Base-by-base conservation (phyloP, 2,329 filamentous ascomycete species). In the Pestalotiopsis fici region DNA sequence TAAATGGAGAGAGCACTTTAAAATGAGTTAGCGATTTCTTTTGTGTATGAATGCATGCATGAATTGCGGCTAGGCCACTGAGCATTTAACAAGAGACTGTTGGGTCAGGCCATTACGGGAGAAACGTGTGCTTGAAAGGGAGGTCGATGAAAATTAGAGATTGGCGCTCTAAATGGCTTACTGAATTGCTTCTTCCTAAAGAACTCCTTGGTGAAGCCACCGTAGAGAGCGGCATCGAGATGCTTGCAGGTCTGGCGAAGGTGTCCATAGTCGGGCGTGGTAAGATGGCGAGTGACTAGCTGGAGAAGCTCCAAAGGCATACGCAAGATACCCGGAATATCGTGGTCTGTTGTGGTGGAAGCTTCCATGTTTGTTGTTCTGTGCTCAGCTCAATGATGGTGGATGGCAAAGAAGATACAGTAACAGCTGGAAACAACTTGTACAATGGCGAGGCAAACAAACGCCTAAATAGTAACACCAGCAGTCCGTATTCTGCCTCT, bases 131-230 rank as follows among this genome's bases (percentile, higher is more conserved):
- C 31, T n/a, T n/a, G n/a, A n/a, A n/a, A n/a, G n/a, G n/a, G n/a
- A n/a, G n/a, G n/a, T n/a, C n/a, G n/a, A n/a, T n/a, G n/a, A n/a
- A n/a, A n/a, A n/a, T n/a, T n/a, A n/a, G n/a, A n/a, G n/a, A n/a
- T n/a, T n/a, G n/a, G n/a, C n/a, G n/a, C n/a, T n/a, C n/a, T n/a
- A n/a, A 35, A 35, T 35, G 31, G 31, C 31, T 35, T 35, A 35
- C 31, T 89, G 77, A 91, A 92, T 73, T 91, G 89, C 72, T 86
- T 87, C 75, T 88, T 88, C 63, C 80, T 82, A 77, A 93, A 92
- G 80, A 90, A 92, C 69, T 91, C 88, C 27, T 80, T 80, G 31
- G 85, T 81, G 71, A 91, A 92, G 39, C 80, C 81, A 61, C 83
- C 79, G 75, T 87, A 87, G 13, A 91, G 79, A 1, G 81, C 78